These are phyloP conservation scores for Teunomyces kruisii DNA, from an alignment of 805 yeast species.

Conservation along the genomic window DNA sequence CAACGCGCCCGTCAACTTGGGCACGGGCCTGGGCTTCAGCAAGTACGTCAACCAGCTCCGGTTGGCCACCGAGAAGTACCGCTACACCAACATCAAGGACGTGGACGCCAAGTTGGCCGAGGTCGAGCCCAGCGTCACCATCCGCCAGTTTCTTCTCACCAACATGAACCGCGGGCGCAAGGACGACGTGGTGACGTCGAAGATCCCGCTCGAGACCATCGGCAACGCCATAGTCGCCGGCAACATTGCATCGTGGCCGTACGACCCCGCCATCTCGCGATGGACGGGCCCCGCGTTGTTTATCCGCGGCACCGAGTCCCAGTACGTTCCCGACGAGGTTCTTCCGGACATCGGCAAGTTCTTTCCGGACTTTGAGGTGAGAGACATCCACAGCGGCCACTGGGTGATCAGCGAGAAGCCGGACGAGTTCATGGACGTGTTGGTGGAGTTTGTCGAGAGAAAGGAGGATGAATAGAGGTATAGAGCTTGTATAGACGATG, in stretches of 20 bases:
- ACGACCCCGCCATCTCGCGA: conserved; percentile 48
- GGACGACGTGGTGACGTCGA: conserved; percentile 44
- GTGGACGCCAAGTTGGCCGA: conserved; percentile 63
- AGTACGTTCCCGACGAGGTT: conserved; percentile 80
- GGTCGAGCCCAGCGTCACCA: conserved; percentile 57
- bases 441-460: conserved; percentile 61
- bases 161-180: conserved; percentile 53
- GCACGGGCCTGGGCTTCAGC: conserved; percentile 56
- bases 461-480: conserved; percentile 31
- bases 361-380: conserved; percentile 74
- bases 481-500: not conserved
- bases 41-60: conserved; percentile 64
- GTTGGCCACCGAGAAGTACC: conserved; percentile 49
- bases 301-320: conserved; percentile 73
- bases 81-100: conserved; percentile 54
- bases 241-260: conserved; percentile 75
- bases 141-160: conserved; percentile 77
- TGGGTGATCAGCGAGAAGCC: conserved; percentile 93
- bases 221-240: conserved; percentile 65
- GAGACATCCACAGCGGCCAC: conserved; percentile 83
- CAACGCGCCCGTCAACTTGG: conserved; percentile 78
- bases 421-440: conserved; percentile 60
- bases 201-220: conserved; percentile 72
- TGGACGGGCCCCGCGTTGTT: conserved; percentile 77
- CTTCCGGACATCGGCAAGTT: conserved; percentile 69